phyloP scores from a whole-genome alignment of 192 early-diverging fungal species.

The Radiomyces spectabilis region DNA sequence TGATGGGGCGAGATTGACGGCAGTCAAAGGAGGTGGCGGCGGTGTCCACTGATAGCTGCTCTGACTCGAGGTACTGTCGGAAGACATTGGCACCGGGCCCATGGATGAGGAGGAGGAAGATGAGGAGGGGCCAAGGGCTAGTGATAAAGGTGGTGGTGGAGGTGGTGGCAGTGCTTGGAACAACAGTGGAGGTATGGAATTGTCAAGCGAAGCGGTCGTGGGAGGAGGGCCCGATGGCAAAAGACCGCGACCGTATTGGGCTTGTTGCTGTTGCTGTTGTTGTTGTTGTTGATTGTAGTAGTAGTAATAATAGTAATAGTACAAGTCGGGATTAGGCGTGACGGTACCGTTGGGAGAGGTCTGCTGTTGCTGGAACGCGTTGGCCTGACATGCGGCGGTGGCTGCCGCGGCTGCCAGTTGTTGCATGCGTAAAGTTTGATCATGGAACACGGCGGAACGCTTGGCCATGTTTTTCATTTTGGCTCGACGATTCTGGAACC shows the following conservation, averaged over 20 bases:
- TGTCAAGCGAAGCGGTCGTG: neutral
- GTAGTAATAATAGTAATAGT: slow-evolving; percentile 27
- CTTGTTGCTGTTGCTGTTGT: slow-evolving; percentile 3
- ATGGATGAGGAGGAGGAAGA: neutral
- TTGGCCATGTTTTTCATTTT: slow-evolving; percentile 61
- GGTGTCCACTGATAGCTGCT: neutral
- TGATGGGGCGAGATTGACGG: neutral
- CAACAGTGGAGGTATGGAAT: neutral
- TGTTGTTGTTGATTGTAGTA: slow-evolving; percentile 25
- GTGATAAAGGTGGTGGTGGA: neutral
- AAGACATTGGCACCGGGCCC: neutral
- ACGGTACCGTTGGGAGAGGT: slow-evolving; percentile 1
- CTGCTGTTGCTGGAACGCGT: slow-evolving; percentile 6
- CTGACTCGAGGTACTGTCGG: neutral
- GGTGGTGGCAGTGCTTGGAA: neutral
- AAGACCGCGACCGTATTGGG: neutral
- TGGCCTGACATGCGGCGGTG: slow-evolving; percentile 16
- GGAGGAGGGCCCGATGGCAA: neutral
- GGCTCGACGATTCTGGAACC: slow-evolving; percentile 79
- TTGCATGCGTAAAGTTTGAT: slow-evolving; percentile 18
- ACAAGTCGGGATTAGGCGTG: slow-evolving; percentile 12
- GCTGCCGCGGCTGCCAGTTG: slow-evolving; percentile 12
- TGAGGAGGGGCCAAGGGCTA: neutral
- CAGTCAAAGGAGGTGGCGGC: neutral
- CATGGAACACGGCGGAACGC: slow-evolving; percentile 11